Evolutionary conservation across 495 filamentous ascomycete species (phyloP).

Genomic region (Penicillium lagena): DNA sequence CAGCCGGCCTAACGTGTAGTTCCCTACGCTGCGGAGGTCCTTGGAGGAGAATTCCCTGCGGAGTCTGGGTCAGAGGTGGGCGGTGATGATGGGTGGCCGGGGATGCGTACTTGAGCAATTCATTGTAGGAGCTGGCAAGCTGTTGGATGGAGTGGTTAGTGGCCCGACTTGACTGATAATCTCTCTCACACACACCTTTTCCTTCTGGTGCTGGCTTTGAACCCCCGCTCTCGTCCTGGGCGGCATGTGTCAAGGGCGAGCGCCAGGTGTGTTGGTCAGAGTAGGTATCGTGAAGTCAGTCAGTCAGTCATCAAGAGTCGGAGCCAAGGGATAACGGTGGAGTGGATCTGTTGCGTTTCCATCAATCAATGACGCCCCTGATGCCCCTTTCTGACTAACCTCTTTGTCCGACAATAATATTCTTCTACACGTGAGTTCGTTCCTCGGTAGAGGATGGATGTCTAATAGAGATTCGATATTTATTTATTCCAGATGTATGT

Average conservation of each 20-base stretch:
- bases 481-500: not conserved
- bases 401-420: no score
- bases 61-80: conserved; percentile 9
- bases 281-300: not conserved
- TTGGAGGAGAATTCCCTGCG: conserved; percentile 87
- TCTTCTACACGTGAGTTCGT: no score
- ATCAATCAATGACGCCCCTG: no score
- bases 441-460: no score
- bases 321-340: conserved; percentile 6
- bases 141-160: conserved; percentile 24
- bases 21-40: conserved; percentile 86
- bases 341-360: not conserved
- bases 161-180: no score
- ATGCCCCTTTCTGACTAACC: no score
- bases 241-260: conserved; percentile 46
- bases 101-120: conserved; percentile 77
- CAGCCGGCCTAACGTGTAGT: conserved; percentile 83
- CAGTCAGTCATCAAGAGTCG: no score
- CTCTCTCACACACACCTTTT: conserved; percentile 59
- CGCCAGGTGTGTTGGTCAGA: conserved; percentile 10
- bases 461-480: no score
- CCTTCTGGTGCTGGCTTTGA: conserved; percentile 88
- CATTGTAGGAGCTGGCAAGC: conserved; percentile 96
- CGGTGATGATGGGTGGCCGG: not conserved
- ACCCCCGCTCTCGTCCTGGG: conserved; percentile 76